These are phyloP conservation scores for Ustilago crameri DNA, from an alignment of 1,284 basidiomycete species.

Conservation along the genomic window DNA sequence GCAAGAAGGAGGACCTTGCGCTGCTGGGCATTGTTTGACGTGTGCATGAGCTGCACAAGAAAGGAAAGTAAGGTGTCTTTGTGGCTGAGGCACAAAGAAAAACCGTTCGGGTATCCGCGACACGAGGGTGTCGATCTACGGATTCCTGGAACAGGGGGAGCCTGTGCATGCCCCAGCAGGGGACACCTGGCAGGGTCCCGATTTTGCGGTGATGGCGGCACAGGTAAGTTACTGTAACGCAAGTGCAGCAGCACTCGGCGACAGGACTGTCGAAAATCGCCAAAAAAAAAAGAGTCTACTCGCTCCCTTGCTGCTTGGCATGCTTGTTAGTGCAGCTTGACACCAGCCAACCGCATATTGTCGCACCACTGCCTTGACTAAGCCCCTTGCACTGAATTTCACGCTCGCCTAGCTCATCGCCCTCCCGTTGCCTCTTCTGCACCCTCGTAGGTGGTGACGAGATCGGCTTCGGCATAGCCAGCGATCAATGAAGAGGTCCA, in stretches of 20 bases:
- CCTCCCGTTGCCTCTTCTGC: background rate
- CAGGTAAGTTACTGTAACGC: too few relatives aligned
- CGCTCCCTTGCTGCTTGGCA: constrained; percentile 31
- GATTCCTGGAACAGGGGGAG: constrained; percentile 26
- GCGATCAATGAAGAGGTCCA: background rate
- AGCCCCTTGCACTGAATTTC: constrained; percentile 11
- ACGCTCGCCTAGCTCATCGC: background rate
- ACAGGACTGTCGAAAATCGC: too few relatives aligned
- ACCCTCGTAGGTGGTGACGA: background rate
- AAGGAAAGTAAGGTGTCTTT: constrained; percentile 8
- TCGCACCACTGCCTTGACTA: too few relatives aligned
- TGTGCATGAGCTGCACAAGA: constrained; percentile 5
- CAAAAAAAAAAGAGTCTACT: constrained; percentile 1
- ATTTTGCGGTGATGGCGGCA: background rate
- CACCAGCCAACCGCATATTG: background rate
- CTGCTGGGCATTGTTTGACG: constrained; percentile 15
- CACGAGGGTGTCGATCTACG: constrained; percentile 11
- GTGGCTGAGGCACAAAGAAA: constrained; percentile 32
- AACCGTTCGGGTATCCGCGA: constrained; percentile 6
- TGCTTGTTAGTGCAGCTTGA: constrained; percentile 10
- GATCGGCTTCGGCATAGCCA: background rate
- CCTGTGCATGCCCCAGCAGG: constrained; percentile 21
- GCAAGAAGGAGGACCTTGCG: background rate
- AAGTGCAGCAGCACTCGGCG: background rate
- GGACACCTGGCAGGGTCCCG: constrained; percentile 11